Base-by-base conservation (phyloP, 257 asterid species). In the Knoxia roxburghii region DNA sequence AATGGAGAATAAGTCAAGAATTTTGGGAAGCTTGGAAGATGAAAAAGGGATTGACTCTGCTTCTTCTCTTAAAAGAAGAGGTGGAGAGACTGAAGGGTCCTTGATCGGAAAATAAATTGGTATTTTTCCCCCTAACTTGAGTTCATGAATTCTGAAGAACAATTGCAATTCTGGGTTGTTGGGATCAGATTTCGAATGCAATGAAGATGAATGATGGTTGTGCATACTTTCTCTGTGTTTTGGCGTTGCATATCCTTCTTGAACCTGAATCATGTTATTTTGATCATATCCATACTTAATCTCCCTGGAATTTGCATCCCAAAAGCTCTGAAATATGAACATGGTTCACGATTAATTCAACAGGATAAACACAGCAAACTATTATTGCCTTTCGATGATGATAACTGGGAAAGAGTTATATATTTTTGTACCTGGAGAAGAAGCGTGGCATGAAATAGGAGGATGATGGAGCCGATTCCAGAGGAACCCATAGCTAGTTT, bases 1-100 rank as follows among this genome's bases (percentile, higher is more conserved):
- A 75, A 92, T 84, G 11, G 85, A 74, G 73, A 92, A 77, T 11
- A 82, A 67, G 0, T 79, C 0, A 32, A 87, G 92, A 32, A 89
- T 81, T 51, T 67, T 8, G 0, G 76, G 76, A 15, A 92, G 73
- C 9, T 76, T 46, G 15, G 79, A 0, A 2, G 33, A 48, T 6
- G 60, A 61, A 55, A 73, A 73, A 15, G 73, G 73, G 21, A 73
- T 67, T 4, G 77, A 51, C 50, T 67, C 70, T 0, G 69, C 73
- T 67, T 73, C 65, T 61, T 73, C 66, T n/a, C 39, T 29, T 7
- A 73, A 43, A 3, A 73, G 65, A 13, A 68, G 61, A 9, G 67
- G 65, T 5, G 78, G 73, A 21, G 49, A 20, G 10, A 51, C 17
- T 7, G 69, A 61, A 26, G 70, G 53, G 20, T 68, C 45, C 15